Percentiles rank a stretch among this genome's conserved stretches.
Conservation (phyloP, 2,329 filamentous ascomycete genomes). For the Botryotinia calthae region DNA sequence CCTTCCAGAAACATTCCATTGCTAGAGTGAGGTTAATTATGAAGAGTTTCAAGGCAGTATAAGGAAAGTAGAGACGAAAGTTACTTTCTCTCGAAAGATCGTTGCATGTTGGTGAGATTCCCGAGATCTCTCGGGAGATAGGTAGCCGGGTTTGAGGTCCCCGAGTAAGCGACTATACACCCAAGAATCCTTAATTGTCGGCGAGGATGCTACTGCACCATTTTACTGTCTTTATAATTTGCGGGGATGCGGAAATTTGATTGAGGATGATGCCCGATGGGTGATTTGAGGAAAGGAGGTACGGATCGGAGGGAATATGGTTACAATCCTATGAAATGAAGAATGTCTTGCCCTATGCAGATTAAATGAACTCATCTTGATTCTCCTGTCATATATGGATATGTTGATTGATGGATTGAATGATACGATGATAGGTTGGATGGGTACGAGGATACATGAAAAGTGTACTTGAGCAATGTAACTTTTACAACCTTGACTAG, state of each 20-base stretch:
- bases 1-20: not conserved
- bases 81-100: not conserved
- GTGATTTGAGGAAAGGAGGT: not conserved
- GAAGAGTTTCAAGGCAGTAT: not conserved
- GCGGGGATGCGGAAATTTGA: constrained; percentile 6
- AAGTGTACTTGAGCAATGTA: constrained; percentile 6
- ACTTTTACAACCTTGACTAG: constrained; percentile 2
- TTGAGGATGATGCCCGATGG: constrained; percentile 12
- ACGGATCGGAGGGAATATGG: constrained; percentile 3
- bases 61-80: not conserved
- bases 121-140: constrained; percentile 22
- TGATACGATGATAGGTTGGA: not conserved
- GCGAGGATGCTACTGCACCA: constrained; percentile 18
- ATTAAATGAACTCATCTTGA: constrained; percentile 7
- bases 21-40: not conserved
- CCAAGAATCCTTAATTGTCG: constrained; percentile 7
- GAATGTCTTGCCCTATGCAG: constrained; percentile 19
- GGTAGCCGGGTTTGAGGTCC: constrained; percentile 19
- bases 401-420: not conserved
- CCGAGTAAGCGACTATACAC: constrained; percentile 13
- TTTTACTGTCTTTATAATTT: not conserved
- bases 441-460: constrained; percentile 5
- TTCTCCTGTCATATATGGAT: constrained; percentile 10
- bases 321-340: constrained; percentile 8
- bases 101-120: constrained; percentile 14